Percentiles rank a stretch among this genome's conserved stretches.
Evolutionary conservation across 2,329 filamentous ascomycete species (phyloP).

Genomic region (Nothopassalora personata): DNA sequence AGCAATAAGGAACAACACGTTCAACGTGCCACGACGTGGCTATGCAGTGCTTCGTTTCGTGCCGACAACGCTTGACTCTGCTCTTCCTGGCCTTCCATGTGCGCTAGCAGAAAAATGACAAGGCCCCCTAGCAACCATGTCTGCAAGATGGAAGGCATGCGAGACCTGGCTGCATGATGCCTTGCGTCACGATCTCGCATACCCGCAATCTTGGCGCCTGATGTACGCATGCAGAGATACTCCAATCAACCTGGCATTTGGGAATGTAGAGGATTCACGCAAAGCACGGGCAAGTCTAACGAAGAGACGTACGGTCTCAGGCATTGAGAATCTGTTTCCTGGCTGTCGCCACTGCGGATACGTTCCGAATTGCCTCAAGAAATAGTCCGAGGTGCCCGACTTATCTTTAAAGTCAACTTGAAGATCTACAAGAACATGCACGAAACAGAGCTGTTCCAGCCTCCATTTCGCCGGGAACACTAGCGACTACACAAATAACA

Average conservation of each 20-base stretch:
- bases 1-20: slow-evolving; percentile 32
- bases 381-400: too few relatives aligned
- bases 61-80: slow-evolving; percentile 37
- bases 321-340: not conserved
- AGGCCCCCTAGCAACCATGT: too few relatives aligned
- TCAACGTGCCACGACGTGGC: slow-evolving; percentile 33
- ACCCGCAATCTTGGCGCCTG: not conserved
- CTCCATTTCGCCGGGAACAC: not conserved
- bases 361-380: not conserved
- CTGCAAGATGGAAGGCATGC: too few relatives aligned
- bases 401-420: not conserved
- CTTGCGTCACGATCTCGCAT: not conserved
- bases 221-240: not conserved
- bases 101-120: not conserved
- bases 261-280: not conserved
- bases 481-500: not conserved
- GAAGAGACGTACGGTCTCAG: not conserved
- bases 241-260: too few relatives aligned
- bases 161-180: too few relatives aligned
- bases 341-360: not conserved
- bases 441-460: not conserved
- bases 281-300: not conserved
- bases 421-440: not conserved
- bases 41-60: slow-evolving; percentile 35
- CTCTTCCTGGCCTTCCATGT: slow-evolving; percentile 30